Conservation (phyloP, 305 asterid species). For the Fraxinus xanthoxyloides region DNA sequence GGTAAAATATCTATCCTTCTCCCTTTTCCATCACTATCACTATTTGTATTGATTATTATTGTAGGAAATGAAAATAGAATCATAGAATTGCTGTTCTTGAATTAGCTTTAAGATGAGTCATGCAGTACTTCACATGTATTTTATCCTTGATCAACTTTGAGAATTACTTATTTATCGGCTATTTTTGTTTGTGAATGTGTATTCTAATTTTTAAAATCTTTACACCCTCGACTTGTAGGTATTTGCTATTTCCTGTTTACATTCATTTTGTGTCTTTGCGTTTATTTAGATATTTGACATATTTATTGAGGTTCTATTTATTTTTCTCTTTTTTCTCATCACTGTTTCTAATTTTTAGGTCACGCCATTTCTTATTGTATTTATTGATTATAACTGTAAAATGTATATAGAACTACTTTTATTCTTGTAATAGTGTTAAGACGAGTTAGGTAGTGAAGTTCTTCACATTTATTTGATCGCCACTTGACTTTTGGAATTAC, state of each 20-base stretch:
- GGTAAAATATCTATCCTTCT: slow-evolving; percentile 23
- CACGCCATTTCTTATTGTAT: not conserved
- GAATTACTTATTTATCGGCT: not conserved
- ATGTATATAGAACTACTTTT: too few relatives aligned
- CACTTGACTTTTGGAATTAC: not conserved
- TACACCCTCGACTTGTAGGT: not conserved
- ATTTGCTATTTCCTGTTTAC: not conserved
- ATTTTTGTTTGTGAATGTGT: not conserved
- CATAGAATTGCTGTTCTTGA: not conserved
- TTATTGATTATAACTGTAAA: not conserved
- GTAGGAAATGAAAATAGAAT: not conserved
- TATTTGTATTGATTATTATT: not conserved
- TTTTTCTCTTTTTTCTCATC: not conserved
- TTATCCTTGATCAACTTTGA: not conserved
- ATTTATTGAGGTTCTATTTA: not conserved
- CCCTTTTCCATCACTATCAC: not conserved
- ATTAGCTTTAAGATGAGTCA: not conserved
- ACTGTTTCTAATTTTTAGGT: not conserved
- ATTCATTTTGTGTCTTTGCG: not conserved
- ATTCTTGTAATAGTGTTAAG: not conserved
- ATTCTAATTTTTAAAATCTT: not conserved
- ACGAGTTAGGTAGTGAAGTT: not conserved
- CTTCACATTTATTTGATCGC: not conserved
- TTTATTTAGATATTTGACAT: not conserved
- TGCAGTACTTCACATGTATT: not conserved